phyloP scores from a whole-genome alignment of 2,329 filamentous ascomycete genomes.

The Claviceps sp. region DNA sequence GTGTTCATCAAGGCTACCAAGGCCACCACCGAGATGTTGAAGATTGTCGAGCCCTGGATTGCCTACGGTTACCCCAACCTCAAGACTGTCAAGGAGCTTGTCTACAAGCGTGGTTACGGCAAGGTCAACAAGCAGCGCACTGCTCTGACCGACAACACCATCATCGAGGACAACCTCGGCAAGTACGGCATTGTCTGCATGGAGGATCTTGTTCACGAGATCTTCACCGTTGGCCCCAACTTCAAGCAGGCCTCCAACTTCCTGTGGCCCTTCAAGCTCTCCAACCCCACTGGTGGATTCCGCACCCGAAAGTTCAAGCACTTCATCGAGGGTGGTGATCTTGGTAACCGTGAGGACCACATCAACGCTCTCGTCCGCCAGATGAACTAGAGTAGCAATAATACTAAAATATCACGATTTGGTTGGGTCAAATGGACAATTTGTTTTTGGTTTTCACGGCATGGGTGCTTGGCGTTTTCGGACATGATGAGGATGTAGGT shows the following conservation, averaged over 20 bases:
- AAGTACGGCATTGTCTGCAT: constrained; percentile 99
- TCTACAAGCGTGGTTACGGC: constrained; percentile 99
- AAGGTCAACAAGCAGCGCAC: constrained; percentile 98
- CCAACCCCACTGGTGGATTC: constrained; percentile 96
- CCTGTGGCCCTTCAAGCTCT: constrained; percentile 99
- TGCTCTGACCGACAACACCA: constrained; percentile 90
- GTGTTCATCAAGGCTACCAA: constrained; percentile 97
- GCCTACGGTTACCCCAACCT: constrained; percentile 99
- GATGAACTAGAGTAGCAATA: constrained; percentile 66
- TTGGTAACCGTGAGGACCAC: constrained; percentile 96
- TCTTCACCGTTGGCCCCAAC: constrained; percentile 97
- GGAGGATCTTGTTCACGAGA: constrained; percentile 99
- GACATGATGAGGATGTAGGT: constrained; percentile 22
- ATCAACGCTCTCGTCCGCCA: constrained; percentile 94
- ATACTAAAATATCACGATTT: constrained; percentile 11
- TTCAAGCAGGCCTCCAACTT: constrained; percentile 99
- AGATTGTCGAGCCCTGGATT: constrained; percentile 97
- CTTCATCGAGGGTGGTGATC: constrained; percentile 96
- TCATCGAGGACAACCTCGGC: constrained; percentile 93
- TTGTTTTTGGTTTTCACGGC: constrained; percentile 6
- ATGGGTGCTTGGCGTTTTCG: constrained; percentile 28
- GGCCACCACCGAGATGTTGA: constrained; percentile 94
- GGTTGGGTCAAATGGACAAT: constrained; percentile 15
- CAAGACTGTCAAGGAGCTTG: constrained; percentile 95
- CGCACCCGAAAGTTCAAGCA: constrained; percentile 95